These are phyloP conservation scores for Solanum lycopersicoides DNA, from an alignment of 257 asterid genomes.

Conservation along the genomic window DNA sequence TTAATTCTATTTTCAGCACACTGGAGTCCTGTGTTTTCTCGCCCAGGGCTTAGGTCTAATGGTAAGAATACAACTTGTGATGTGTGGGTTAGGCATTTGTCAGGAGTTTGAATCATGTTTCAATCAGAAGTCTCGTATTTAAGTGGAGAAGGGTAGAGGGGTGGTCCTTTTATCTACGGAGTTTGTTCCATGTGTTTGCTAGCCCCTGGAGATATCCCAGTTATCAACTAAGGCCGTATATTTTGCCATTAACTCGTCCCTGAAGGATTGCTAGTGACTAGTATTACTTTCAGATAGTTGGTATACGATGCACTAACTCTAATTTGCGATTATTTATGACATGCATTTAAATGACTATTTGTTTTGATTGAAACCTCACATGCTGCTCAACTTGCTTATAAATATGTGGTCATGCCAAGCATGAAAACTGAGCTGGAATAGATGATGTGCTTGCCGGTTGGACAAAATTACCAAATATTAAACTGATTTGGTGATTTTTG, in stretches of 20 bases:
- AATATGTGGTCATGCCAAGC: neutral
- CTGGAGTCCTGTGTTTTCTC: neutral
- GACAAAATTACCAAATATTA: neutral
- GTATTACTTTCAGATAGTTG: neutral
- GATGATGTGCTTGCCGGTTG: neutral
- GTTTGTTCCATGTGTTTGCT: neutral
- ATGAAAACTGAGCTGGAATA: neutral
- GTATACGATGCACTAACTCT: neutral
- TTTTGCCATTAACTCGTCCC: neutral
- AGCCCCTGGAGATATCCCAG: neutral
- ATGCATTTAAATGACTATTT: neutral
- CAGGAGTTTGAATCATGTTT: neutral
- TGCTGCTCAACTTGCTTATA: neutral
- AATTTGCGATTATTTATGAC: neutral
- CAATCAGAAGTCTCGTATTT: neutral
- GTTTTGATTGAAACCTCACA: neutral
- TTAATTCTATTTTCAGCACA: neutral
- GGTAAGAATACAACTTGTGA: neutral
- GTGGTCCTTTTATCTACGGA: neutral
- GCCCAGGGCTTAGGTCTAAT: neutral
- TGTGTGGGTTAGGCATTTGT: neutral
- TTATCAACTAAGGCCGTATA: neutral
- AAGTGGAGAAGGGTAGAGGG: neutral
- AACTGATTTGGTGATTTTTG: neutral
- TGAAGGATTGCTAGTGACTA: neutral